phyloP scores from a whole-genome alignment of 371 early-diverging fungal species.

The Dipsacomyces acuminosporus region DNA sequence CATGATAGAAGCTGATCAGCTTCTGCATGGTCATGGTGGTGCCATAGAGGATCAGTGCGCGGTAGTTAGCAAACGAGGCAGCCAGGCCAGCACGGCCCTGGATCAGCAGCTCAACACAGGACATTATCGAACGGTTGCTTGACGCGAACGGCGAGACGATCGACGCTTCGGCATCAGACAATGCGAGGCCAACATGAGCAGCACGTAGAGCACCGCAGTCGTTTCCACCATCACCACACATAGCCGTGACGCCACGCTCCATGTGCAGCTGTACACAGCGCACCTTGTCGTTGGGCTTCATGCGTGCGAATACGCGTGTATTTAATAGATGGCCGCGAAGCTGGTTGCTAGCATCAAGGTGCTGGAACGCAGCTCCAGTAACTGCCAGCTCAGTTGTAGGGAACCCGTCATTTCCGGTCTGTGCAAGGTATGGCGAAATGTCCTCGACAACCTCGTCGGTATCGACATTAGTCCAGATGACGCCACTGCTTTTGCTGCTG shows the following conservation, averaged over 20 bases:
- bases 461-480: constrained; percentile 58
- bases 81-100: constrained; percentile 74
- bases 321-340: constrained; percentile 51
- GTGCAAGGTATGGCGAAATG: constrained; percentile 1
- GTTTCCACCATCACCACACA: constrained; percentile 96
- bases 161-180: constrained; percentile 69
- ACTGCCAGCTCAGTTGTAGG: constrained; percentile 58
- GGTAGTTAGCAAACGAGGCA: constrained; percentile 72
- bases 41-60: constrained; percentile 76
- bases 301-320: constrained; percentile 71
- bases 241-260: constrained; percentile 58
- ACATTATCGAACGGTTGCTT: constrained; percentile 53
- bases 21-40: constrained; percentile 69
- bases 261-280: constrained; percentile 60
- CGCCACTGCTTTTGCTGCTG: constrained; percentile 26
- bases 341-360: constrained; percentile 36
- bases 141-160: constrained; percentile 82
- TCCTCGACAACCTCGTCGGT: constrained; percentile 48
- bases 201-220: constrained; percentile 90
- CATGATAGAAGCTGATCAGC: constrained; percentile 68
- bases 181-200: constrained; percentile 89
- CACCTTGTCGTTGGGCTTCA: constrained; percentile 71
- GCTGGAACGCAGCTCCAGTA: constrained; percentile 65
- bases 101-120: constrained; percentile 66
- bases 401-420: background rate